Conservation (phyloP, 2,329 filamentous ascomycete genomes). For the Pseudogymnoascus sp. region DNA sequence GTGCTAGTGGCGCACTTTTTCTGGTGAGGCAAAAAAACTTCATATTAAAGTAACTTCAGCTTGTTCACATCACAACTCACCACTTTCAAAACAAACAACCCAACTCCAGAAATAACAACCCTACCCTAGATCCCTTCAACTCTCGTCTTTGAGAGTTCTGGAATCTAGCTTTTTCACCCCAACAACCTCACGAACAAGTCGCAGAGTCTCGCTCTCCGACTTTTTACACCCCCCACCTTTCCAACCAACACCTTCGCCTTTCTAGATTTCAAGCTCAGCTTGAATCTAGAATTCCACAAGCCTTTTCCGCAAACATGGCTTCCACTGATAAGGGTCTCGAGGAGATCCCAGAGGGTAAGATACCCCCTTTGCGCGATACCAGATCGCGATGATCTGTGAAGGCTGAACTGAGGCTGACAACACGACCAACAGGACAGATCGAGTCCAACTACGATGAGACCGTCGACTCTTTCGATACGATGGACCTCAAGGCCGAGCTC, state of each 20-base stretch:
- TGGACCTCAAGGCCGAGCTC: slow-evolving; percentile 94
- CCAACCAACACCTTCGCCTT: slow-evolving; percentile 28
- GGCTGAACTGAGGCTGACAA: slow-evolving; percentile 16
- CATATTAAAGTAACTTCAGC: slow-evolving; percentile 4
- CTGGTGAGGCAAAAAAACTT: slow-evolving; percentile 7
- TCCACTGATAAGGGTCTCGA: slow-evolving; percentile 88
- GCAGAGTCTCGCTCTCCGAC: slow-evolving; percentile 28
- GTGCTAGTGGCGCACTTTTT: slow-evolving; percentile 9
- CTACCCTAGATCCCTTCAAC: slow-evolving; percentile 26
- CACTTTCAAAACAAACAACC: slow-evolving; percentile 4
- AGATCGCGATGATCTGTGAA: neutral
- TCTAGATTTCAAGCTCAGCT: slow-evolving; percentile 68
- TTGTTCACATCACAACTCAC: slow-evolving; percentile 3
- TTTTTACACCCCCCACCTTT: slow-evolving; percentile 20
- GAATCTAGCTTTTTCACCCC: slow-evolving; percentile 39
- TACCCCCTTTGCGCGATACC: slow-evolving; percentile 6
- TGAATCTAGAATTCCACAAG: slow-evolving; percentile 58
- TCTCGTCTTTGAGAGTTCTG: slow-evolving; percentile 37
- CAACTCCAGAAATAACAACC: neutral
- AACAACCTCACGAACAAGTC: slow-evolving; percentile 17
- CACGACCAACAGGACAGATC: slow-evolving; percentile 68
- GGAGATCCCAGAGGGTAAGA: slow-evolving; percentile 91
- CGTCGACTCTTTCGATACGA: slow-evolving; percentile 97
- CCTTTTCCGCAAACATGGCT: slow-evolving; percentile 82
- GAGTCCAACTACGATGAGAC: slow-evolving; percentile 99